Percentiles rank a stretch among this genome's conserved stretches.
phyloP scores from a whole-genome alignment of 2,329 filamentous ascomycete species.

The Blumeriella jaapii region DNA sequence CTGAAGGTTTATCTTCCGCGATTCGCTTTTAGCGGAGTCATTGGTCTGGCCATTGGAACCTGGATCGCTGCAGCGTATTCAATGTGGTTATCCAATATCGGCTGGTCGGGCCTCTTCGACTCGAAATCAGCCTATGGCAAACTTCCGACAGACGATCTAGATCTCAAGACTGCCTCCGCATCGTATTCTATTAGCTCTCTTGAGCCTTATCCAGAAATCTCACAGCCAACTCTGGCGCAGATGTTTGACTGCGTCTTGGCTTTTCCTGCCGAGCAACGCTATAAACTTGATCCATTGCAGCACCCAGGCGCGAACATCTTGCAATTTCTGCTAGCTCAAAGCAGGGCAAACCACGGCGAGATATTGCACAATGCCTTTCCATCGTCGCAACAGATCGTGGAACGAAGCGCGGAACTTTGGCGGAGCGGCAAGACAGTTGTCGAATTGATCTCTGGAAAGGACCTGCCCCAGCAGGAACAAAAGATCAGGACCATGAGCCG shows the following conservation, averaged over 20 bases:
- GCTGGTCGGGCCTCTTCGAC: constrained; percentile 26
- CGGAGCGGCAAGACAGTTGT: constrained; percentile 3
- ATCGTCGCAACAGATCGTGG: constrained; percentile 1
- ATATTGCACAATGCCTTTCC: constrained; percentile 5
- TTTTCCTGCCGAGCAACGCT: constrained; percentile 17
- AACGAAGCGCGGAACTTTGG: constrained; percentile 4
- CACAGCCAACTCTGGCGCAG: constrained; percentile 19
- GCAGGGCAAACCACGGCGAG: not conserved
- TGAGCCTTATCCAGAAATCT: constrained; percentile 11
- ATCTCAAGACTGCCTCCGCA: constrained; percentile 8
- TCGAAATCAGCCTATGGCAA: constrained; percentile 19
- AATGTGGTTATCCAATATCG: constrained; percentile 7
- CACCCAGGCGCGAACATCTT: constrained; percentile 9
- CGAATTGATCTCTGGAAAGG: constrained; percentile 4
- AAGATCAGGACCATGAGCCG: constrained; percentile 8
- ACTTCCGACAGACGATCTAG: constrained; percentile 20
- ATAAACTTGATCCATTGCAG: constrained; percentile 6
- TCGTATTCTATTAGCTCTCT: constrained; percentile 33
- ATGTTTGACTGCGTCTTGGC: constrained; percentile 25
- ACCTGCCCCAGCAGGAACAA: constrained; percentile 10
- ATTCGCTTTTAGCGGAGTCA: constrained; percentile 35
- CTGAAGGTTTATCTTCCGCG: constrained; percentile 30
- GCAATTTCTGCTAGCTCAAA: constrained; percentile 4
- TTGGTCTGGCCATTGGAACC: constrained; percentile 36
- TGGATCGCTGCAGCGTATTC: constrained; percentile 37